Conservation (phyloP, 805 yeast species). For the Tetrapisispora iriomotensis region DNA sequence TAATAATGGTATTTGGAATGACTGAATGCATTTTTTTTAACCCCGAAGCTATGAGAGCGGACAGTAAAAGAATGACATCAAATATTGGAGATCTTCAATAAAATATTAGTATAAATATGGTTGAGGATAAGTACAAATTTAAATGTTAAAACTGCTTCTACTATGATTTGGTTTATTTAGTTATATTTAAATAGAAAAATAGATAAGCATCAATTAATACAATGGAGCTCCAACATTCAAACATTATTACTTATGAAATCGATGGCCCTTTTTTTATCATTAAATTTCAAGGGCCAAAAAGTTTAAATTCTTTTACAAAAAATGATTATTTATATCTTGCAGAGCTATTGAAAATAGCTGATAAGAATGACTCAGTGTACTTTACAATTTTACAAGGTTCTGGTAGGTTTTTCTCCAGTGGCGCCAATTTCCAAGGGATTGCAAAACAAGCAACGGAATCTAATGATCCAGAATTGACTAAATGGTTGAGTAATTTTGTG, state of each 20-base stretch:
- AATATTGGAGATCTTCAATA: background rate
- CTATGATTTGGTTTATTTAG: no score
- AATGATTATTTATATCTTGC: slow-evolving; percentile 56
- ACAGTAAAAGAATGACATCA: background rate
- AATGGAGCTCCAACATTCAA: slow-evolving; percentile 1
- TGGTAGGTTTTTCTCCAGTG: slow-evolving; percentile 74
- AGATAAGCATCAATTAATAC: no score
- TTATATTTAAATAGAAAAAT: no score
- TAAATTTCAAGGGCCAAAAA: slow-evolving; percentile 51
- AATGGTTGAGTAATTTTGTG: slow-evolving; percentile 51
- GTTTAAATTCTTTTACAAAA: slow-evolving; percentile 57
- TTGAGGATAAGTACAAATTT: slow-evolving; percentile 1
- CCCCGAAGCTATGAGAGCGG: background rate
- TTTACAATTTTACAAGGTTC: slow-evolving; percentile 60
- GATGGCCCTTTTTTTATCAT: slow-evolving; percentile 42
- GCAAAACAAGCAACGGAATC: slow-evolving; percentile 3
- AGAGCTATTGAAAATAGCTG: slow-evolving; percentile 49
- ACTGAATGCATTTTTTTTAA: background rate
- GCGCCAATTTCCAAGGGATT: slow-evolving; percentile 55
- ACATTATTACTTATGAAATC: slow-evolving; percentile 7
- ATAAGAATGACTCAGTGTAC: slow-evolving; percentile 47
- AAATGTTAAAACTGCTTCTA: no score
- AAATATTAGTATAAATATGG: background rate
- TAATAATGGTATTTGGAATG: no score
- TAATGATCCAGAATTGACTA: slow-evolving; percentile 22